phyloP scores from a whole-genome alignment of 768 basidiomycete species.

The Suillus bovinus region DNA sequence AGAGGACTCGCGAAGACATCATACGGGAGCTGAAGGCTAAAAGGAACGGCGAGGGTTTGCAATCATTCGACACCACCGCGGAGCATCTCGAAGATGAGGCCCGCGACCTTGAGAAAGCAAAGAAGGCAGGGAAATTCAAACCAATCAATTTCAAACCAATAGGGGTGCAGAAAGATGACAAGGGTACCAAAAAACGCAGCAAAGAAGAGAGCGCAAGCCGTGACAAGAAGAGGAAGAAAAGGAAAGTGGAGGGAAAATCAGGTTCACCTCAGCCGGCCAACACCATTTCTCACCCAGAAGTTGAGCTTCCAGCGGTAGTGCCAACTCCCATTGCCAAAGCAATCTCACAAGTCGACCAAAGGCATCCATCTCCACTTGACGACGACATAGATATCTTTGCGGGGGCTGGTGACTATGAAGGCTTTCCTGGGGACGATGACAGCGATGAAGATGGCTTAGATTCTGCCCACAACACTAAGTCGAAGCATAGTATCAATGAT shows the following conservation, averaged over 20 bases:
- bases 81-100: conserved; percentile 20
- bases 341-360: conserved; percentile 9
- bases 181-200: conserved; percentile 43
- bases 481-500: background rate
- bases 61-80: conserved; percentile 11
- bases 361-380: conserved; percentile 29
- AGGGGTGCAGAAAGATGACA: conserved; percentile 41
- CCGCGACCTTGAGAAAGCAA: conserved; percentile 37
- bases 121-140: conserved; percentile 46
- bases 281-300: conserved; percentile 26
- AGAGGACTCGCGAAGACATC: conserved; percentile 79
- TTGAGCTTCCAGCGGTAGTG: conserved; percentile 9
- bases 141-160: conserved; percentile 69
- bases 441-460: conserved; percentile 19
- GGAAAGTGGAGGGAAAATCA: conserved; percentile 39
- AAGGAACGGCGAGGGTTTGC: conserved; percentile 35
- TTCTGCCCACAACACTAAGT: conserved; percentile 11
- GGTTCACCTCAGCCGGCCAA: conserved; percentile 24
- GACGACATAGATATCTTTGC: conserved; percentile 87
- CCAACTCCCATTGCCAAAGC: conserved; percentile 7
- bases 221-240: conserved; percentile 59
- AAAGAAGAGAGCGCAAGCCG: conserved; percentile 42
- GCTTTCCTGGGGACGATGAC: conserved; percentile 53
- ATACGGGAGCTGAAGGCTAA: conserved; percentile 71
- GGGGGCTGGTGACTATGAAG: conserved; percentile 81